Evolutionary conservation across 2,329 filamentous ascomycete species (phyloP).

Genomic region (Trichoderma atrobrunneum): DNA sequence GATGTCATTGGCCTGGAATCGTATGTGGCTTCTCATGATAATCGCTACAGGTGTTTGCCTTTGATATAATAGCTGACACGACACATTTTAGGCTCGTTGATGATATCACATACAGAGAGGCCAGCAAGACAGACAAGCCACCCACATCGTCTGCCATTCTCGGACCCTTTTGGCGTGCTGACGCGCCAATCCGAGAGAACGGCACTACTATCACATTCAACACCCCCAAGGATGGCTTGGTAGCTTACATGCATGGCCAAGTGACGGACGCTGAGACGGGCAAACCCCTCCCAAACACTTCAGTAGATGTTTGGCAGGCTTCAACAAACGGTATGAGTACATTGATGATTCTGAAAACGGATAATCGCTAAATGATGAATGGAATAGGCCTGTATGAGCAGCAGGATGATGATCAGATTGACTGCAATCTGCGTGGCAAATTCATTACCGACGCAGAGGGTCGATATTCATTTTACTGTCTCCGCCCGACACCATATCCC

Average conservation of each 20-base stretch:
- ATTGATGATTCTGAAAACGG: not conserved
- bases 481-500: constrained; percentile 58
- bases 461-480: constrained; percentile 59
- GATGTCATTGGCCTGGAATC: constrained; percentile 74
- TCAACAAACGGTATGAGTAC: constrained; percentile 60
- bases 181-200: constrained; percentile 68
- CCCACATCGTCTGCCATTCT: constrained; percentile 76
- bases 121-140: constrained; percentile 41
- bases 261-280: constrained; percentile 57
- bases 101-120: constrained; percentile 69
- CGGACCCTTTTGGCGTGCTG: constrained; percentile 77
- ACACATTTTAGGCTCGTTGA: constrained; percentile 58
- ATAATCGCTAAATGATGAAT: not conserved
- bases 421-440: constrained; percentile 71
- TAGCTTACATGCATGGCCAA: constrained; percentile 63
- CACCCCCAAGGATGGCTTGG: constrained; percentile 47
- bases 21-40: constrained; percentile 30
- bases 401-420: constrained; percentile 66
- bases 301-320: constrained; percentile 77
- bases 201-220: constrained; percentile 63
- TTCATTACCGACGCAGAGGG: constrained; percentile 67
- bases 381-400: constrained; percentile 60
- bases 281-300: constrained; percentile 61
- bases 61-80: not conserved
- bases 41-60: not conserved